Base-by-base conservation (phyloP, 768 basidiomycete genomes). In the Agrocybe praecox region DNA sequence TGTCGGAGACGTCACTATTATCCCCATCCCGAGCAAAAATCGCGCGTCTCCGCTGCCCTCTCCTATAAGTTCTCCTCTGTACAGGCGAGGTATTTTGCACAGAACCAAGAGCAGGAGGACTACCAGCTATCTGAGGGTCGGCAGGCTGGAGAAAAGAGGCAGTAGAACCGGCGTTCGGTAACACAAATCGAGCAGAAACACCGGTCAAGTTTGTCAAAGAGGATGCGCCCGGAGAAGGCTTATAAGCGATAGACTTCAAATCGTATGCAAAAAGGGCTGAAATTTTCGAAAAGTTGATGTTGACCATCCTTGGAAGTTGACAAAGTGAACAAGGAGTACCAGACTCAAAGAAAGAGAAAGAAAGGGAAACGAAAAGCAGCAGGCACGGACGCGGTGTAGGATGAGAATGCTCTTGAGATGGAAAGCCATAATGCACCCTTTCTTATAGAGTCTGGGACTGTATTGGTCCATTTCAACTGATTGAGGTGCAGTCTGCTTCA, bases 201-300 rank as follows among this genome's bases (percentile, higher is more conserved):
- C n/a, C 11, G 6, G 40, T 29, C 33, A 52, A 21, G 18, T 15
- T n/a, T 24, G 18, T 40, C 29, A 33, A 33, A 10, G 48, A 34
- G 23, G 36, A 24, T 11, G 36, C 11, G 10, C 48, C 53, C 42
- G 61, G 58, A 24, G 56, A 49, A 19, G 65, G 66, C 49, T 67
- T 67, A 56, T 59, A 65, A 14, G 61, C 40, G 48, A 67, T 53
- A 19, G 64, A 55, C 53, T 47, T 60, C 61, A 63, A 52, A 57
- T 56, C 53, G 53, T 64, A 66, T 42, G 60, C 53, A 24, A 68
- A 61, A 33, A 65, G 46, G 18, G 59, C 36, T 18, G 62, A 29
- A 2, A 61, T 24, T 34, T 53, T 60, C 6, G 58, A 45, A 26
- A 61, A 33, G 29, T 58, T 58, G 43, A 64, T 32, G 40, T 59